Evolutionary conservation across 331 rosid species (phyloP).

Genomic region (Acacia pycnantha): DNA sequence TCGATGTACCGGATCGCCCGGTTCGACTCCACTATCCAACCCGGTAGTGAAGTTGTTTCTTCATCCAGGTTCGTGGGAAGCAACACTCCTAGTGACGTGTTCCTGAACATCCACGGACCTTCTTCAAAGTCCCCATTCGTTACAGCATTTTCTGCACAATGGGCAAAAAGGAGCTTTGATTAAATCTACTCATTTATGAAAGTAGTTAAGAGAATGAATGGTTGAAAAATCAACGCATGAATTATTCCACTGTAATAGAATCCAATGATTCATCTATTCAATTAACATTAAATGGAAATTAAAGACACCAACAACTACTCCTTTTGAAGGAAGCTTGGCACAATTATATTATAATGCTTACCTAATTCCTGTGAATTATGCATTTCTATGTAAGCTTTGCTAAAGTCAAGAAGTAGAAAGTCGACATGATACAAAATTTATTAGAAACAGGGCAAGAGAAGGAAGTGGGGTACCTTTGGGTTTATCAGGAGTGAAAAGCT

Average conservation of each 20-base stretch:
- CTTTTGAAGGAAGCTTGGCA: background rate
- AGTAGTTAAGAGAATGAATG: background rate
- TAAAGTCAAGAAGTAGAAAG: background rate
- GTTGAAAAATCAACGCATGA: background rate
- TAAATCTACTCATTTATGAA: background rate
- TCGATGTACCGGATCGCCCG: constrained; percentile 84
- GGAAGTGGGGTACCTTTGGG: constrained; percentile 61
- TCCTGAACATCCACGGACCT: constrained; percentile 95
- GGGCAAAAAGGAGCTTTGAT: background rate
- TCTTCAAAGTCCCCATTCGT: constrained; percentile 87
- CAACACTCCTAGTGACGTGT: constrained; percentile 79
- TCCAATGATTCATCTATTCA: background rate
- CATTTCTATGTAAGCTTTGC: background rate
- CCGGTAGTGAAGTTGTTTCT: constrained; percentile 78
- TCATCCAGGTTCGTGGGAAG: constrained; percentile 94
- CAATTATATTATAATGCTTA: background rate
- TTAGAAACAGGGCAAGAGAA: background rate
- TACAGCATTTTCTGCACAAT: constrained; percentile 75
- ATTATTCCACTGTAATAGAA: background rate
- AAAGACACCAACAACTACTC: background rate
- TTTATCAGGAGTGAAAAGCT: constrained; percentile 71
- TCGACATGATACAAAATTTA: background rate
- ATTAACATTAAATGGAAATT: background rate
- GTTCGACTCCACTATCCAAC: constrained; percentile 92
- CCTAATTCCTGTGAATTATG: background rate